Evolutionary conservation across 805 yeast species (phyloP).

Genomic region (Tetrapisispora pingtungensis): DNA sequence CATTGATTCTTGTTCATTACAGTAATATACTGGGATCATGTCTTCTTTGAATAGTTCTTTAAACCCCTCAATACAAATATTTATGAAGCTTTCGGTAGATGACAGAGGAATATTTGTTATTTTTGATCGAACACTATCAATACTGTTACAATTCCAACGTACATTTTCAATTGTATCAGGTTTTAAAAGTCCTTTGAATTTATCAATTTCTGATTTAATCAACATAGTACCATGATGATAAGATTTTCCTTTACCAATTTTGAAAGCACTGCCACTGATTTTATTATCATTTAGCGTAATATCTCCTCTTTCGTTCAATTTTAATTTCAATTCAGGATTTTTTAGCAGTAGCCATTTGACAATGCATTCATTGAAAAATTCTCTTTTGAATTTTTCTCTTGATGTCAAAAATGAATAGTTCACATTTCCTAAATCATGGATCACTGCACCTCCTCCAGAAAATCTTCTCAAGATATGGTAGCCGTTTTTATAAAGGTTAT

Average conservation of each 20-base stretch:
- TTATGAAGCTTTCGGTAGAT: slow-evolving; percentile 23
- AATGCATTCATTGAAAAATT: slow-evolving; percentile 42
- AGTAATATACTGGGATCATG: slow-evolving; percentile 21
- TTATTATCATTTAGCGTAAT: slow-evolving; percentile 45
- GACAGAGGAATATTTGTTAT: slow-evolving; percentile 57
- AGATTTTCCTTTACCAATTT: slow-evolving; percentile 68
- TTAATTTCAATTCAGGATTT: slow-evolving; percentile 22
- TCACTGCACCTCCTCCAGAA: slow-evolving; percentile 96
- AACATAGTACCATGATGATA: slow-evolving; percentile 97
- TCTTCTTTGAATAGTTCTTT: slow-evolving; percentile 11
- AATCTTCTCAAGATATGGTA: slow-evolving; percentile 68
- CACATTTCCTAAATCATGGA: slow-evolving; percentile 82
- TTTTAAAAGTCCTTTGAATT: slow-evolving; percentile 49
- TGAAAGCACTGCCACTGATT: slow-evolving; percentile 89
- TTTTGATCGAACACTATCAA: slow-evolving; percentile 72
- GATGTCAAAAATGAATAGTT: slow-evolving; percentile 77
- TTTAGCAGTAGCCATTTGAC: slow-evolving; percentile 23
- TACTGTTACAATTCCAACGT: slow-evolving; percentile 39
- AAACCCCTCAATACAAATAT: slow-evolving; percentile 23
- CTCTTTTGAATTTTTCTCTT: slow-evolving; percentile 53
- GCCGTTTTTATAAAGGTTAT: slow-evolving; percentile 36
- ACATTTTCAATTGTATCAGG: slow-evolving; percentile 38
- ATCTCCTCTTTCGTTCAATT: slow-evolving; percentile 72
- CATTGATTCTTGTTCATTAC: slow-evolving; percentile 24
- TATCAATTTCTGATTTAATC: slow-evolving; percentile 51